Evolutionary conservation across 352 stramenopile genomes (phyloP).

Genomic region (Phytophthora idaei): DNA sequence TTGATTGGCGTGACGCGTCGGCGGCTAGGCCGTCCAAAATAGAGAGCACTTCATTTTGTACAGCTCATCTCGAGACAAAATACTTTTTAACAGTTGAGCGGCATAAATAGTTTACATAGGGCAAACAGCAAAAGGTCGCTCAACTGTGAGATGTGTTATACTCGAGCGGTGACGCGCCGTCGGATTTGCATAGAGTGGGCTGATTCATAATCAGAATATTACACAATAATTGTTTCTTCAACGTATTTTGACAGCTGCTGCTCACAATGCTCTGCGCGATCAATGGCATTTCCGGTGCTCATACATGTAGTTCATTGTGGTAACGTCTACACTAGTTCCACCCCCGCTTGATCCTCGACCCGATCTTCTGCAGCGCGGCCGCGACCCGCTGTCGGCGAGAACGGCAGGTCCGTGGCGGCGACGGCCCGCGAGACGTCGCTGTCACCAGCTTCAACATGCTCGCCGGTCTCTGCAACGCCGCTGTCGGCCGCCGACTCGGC

Average conservation of each 20-base stretch:
- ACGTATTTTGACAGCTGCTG: background rate
- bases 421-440: constrained; percentile 20
- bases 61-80: background rate
- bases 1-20: background rate
- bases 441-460: constrained; percentile 20
- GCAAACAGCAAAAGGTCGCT: background rate
- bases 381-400: constrained; percentile 1
- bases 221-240: constrained; percentile 5
- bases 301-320: background rate
- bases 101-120: background rate
- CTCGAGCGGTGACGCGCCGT: background rate
- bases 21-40: background rate
- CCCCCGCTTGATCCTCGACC: background rate
- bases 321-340: constrained; percentile 19
- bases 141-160: background rate
- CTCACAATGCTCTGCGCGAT: background rate
- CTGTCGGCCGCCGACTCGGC: background rate
- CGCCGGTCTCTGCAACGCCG: constrained; percentile 21
- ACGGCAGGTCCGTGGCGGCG: constrained; percentile 20
- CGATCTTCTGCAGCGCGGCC: background rate
- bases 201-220: constrained; percentile 1
- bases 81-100: background rate
- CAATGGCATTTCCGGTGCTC: background rate
- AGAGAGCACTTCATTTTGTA: background rate
- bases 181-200: constrained; percentile 4